phyloP scores from a whole-genome alignment of 2,329 filamentous ascomycete species.

The Penicillium sp. region DNA sequence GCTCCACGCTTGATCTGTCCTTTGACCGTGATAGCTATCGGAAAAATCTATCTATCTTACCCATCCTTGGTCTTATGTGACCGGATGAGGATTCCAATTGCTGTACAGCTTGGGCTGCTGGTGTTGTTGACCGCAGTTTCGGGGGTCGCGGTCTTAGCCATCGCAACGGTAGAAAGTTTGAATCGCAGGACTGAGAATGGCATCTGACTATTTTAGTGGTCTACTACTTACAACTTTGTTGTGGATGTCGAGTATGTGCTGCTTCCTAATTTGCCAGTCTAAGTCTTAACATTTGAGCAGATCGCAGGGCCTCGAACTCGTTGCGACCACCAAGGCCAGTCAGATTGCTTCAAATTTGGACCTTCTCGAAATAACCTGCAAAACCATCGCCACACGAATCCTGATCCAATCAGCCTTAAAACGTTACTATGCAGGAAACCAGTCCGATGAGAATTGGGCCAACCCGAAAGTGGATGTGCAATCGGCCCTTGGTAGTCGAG shows the following conservation, averaged over 20 bases:
- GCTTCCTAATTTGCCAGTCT: neutral
- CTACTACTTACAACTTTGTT: constrained; percentile 62
- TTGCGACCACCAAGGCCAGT: constrained; percentile 81
- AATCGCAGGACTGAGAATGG: constrained; percentile 2
- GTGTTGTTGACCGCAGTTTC: constrained; percentile 73
- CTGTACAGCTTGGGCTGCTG: constrained; percentile 78
- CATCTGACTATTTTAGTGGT: constrained; percentile 42
- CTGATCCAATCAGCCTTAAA: constrained; percentile 53
- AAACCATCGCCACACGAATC: constrained; percentile 65
- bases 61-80: neutral
- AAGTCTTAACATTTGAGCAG: constrained; percentile 28
- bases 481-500: constrained; percentile 63
- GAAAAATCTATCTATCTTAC: neutral
- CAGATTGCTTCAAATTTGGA: constrained; percentile 76
- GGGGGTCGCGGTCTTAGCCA: constrained; percentile 72
- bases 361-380: constrained; percentile 72
- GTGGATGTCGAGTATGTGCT: constrained; percentile 50
- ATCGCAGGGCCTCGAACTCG: constrained; percentile 66
- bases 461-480: constrained; percentile 63
- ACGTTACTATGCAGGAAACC: constrained; percentile 54
- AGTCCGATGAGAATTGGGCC: constrained; percentile 59
- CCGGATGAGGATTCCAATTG: constrained; percentile 78
- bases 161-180: constrained; percentile 52
- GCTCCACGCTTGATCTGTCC: neutral
- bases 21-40: neutral